phyloP scores from a whole-genome alignment of 2,329 filamentous ascomycete species.

The Dothistroma septosporum region DNA sequence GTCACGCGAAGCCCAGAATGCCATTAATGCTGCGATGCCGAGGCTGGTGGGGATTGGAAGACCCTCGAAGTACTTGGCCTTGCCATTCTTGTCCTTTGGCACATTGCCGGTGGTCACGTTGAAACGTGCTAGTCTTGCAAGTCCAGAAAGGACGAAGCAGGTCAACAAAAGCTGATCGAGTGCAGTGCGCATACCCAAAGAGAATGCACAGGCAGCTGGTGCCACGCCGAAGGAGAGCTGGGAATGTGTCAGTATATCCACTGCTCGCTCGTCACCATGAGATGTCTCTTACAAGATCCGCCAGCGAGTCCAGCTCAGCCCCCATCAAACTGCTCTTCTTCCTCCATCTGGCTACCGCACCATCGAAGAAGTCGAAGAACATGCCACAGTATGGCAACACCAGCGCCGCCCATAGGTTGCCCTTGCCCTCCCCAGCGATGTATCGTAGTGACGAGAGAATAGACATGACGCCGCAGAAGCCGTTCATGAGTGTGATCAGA shows the following conservation, averaged over 20 bases:
- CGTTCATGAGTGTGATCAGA: conserved; percentile 77
- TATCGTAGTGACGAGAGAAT: conserved; percentile 93
- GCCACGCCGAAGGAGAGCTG: conserved; percentile 97
- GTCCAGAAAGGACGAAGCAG: conserved; percentile 90
- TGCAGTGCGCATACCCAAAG: conserved; percentile 78
- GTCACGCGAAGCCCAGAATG: conserved; percentile 77
- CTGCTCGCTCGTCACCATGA: background rate
- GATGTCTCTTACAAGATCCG: conserved; percentile 70
- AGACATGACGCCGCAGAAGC: conserved; percentile 89
- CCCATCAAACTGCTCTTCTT: conserved; percentile 98
- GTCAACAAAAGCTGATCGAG: conserved; percentile 76
- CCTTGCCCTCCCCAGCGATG: conserved; percentile 68
- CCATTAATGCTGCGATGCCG: conserved; percentile 76
- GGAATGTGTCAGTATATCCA: background rate
- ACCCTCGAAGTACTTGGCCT: conserved; percentile 94
- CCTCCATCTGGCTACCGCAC: conserved; percentile 92
- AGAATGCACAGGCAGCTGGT: conserved; percentile 81
- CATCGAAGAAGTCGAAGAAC: conserved; percentile 98
- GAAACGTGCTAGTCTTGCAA: conserved; percentile 91
- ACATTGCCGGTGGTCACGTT: conserved; percentile 89
- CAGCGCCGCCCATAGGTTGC: conserved; percentile 76
- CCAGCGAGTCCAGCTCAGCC: conserved; percentile 91
- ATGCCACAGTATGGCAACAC: conserved; percentile 85
- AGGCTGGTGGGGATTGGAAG: conserved; percentile 92
- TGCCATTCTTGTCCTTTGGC: conserved; percentile 86